phyloP scores from a whole-genome alignment of 2,329 filamentous ascomycete species.

The Spiromastix sp. region DNA sequence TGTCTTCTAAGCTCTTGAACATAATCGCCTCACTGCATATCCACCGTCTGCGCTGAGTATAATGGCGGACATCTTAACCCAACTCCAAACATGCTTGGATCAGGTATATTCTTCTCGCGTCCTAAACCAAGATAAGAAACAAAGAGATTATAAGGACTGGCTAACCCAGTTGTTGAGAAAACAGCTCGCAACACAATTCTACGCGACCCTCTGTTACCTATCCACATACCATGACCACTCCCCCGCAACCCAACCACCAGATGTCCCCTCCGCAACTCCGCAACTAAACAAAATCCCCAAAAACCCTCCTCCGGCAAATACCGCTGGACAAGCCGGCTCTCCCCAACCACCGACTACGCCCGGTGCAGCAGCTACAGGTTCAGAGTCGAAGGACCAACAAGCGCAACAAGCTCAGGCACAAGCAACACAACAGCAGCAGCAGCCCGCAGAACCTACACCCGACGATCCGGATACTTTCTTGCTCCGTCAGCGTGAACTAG shows the following conservation, averaged over 20 bases:
- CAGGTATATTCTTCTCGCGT: conserved; percentile 24
- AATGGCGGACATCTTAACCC: conserved; percentile 40
- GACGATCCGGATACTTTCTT: conserved; percentile 34
- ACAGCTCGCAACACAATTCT: conserved; percentile 41
- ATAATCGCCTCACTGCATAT: too few species aligned
- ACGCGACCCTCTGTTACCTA: conserved; percentile 40
- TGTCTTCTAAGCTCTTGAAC: too few species aligned
- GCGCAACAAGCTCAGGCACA: conserved; percentile 5
- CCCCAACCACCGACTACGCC: conserved; percentile 19
- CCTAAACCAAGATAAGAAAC: background rate
- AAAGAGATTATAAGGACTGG: background rate
- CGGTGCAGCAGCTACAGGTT: conserved; percentile 7
- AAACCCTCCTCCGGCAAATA: conserved; percentile 21
- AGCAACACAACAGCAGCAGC: conserved; percentile 12
- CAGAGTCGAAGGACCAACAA: background rate
- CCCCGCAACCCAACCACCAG: conserved; percentile 23
- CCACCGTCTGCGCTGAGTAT: too few species aligned
- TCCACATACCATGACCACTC: conserved; percentile 36
- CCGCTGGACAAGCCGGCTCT: background rate
- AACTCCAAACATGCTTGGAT: conserved; percentile 41
- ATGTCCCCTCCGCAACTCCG: conserved; percentile 24
- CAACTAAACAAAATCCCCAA: conserved; percentile 32
- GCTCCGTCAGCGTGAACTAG: conserved; percentile 35
- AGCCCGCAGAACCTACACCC: conserved; percentile 21
- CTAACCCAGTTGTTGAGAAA: conserved; percentile 1